Base-by-base conservation (phyloP, 75 land plant genomes). In the Pseudotsuga menziesii region DNA sequence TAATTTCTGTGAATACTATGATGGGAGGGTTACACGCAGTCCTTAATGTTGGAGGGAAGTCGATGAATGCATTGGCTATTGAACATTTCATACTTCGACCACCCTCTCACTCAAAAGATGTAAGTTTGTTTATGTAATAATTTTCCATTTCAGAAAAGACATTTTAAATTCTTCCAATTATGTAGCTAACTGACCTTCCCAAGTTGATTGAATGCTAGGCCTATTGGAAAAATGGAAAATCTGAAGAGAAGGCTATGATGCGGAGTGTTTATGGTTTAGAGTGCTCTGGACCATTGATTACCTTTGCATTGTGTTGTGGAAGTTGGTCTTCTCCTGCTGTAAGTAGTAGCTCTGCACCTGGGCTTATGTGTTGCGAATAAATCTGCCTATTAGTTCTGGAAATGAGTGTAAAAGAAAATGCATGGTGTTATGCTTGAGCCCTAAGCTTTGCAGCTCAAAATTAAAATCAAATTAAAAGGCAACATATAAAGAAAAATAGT, bases 321-420 rank as follows among this genome's bases (percentile, higher is more conserved):
- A 97, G 93, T 78, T 83, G 90, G 88, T 97, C 99, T 6, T 92
- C 98, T 44, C 99, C 99, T 80, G 93, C 93, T 79, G 99, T 97
- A 88, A 94, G 97, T 89, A 57, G 5, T 61, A 36, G 25, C 3
- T 39, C 57, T 25, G 25, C 69, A 15, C 62, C 22, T 36, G 69
- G 36, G n/a, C n/a, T n/a, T n/a, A n/a, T n/a, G n/a, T n/a, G n/a
- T n/a, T n/a, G n/a, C n/a, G n/a, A n/a, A n/a, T n/a, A n/a, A n/a
- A n/a, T n/a, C n/a, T n/a, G n/a, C n/a, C n/a, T n/a, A n/a, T n/a
- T n/a, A n/a, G n/a, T n/a, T n/a, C n/a, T n/a, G n/a, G n/a, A n/a
- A n/a, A n/a, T n/a, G n/a, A n/a, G n/a, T n/a, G n/a, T n/a, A n/a
- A n/a, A n/a, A n/a, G n/a, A n/a, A n/a, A n/a, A n/a, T n/a, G n/a